Evolutionary conservation across 768 basidiomycete genomes (phyloP).

Genomic region (Panus rudis): DNA sequence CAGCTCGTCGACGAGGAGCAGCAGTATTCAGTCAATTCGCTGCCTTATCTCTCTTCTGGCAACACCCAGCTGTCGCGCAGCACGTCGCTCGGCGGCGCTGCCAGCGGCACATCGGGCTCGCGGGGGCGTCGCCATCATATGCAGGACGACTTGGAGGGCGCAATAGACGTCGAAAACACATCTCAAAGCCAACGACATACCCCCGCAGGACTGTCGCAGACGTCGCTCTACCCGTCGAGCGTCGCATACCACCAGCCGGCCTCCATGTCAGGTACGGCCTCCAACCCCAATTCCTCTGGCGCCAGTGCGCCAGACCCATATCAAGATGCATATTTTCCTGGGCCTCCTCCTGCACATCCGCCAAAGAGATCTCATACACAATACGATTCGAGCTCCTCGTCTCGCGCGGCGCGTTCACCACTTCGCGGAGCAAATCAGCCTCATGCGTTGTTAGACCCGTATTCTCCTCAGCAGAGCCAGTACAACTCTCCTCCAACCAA

Average conservation of each 20-base stretch:
- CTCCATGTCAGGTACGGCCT: conserved; percentile 21
- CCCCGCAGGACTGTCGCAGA: conserved; percentile 17
- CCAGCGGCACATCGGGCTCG: conserved; percentile 34
- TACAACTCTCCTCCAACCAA: conserved; percentile 52
- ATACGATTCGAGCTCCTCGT: conserved; percentile 43
- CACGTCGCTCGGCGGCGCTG: conserved; percentile 51
- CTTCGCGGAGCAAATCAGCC: conserved; percentile 46
- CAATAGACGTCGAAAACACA: conserved; percentile 33
- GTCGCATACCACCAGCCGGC: conserved; percentile 54
- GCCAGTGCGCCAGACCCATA: conserved; percentile 39
- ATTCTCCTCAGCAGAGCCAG: conserved; percentile 57
- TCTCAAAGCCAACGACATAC: conserved; percentile 33
- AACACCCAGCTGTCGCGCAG: conserved; percentile 58
- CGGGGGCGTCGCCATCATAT: conserved; percentile 60
- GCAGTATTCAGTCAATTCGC: conserved; percentile 31
- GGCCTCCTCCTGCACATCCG: conserved; percentile 34
- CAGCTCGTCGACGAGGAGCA: conserved; percentile 65
- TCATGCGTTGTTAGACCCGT: conserved; percentile 57
- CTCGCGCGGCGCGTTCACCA: conserved; percentile 53
- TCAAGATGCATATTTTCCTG: conserved; percentile 57
- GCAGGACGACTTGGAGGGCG: conserved; percentile 60
- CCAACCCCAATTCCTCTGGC: conserved; percentile 27
- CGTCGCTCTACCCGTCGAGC: conserved; percentile 51
- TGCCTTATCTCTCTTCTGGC: conserved; percentile 45
- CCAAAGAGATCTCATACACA: conserved; percentile 51